Conservation (phyloP, 2,329 filamentous ascomycete genomes). For the Leptodontidium sp. region DNA sequence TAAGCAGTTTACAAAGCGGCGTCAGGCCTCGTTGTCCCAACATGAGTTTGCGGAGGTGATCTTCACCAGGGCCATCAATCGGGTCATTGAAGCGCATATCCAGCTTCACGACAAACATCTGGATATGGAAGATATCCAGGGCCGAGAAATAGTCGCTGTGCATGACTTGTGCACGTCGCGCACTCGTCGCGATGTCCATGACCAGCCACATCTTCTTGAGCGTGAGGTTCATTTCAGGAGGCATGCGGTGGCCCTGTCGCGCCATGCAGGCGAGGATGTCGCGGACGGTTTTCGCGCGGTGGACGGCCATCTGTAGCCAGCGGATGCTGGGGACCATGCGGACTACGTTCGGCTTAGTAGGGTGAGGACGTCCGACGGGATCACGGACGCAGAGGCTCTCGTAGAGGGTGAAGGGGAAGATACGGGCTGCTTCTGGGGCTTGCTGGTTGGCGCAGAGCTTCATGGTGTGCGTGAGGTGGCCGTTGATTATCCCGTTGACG, state of each 20-base stretch:
- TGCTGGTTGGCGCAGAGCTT: slow-evolving; percentile 60
- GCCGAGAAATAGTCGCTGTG: slow-evolving; percentile 65
- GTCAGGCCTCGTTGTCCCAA: slow-evolving; percentile 65
- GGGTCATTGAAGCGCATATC: slow-evolving; percentile 74
- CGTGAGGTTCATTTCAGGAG: slow-evolving; percentile 54
- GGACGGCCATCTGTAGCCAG: slow-evolving; percentile 74
- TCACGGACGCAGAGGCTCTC: slow-evolving; percentile 64
- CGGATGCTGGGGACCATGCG: slow-evolving; percentile 67
- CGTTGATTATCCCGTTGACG: slow-evolving; percentile 54
- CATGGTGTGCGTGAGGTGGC: slow-evolving; percentile 66
- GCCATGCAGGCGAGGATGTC: slow-evolving; percentile 71
- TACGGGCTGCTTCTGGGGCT: slow-evolving; percentile 61
- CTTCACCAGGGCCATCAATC: slow-evolving; percentile 58
- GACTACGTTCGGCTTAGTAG: slow-evolving; percentile 44
- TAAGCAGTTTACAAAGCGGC: slow-evolving; percentile 67
- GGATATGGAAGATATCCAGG: slow-evolving; percentile 66
- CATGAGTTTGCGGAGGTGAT: slow-evolving; percentile 63
- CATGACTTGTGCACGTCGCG: slow-evolving; percentile 62
- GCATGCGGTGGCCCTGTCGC: slow-evolving; percentile 64
- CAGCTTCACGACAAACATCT: slow-evolving; percentile 76
- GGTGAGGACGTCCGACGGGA: slow-evolving; percentile 56
- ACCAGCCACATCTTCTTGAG: slow-evolving; percentile 77
- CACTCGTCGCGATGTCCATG: slow-evolving; percentile 70
- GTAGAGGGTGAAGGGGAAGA: slow-evolving; percentile 71
- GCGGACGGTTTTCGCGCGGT: slow-evolving; percentile 61